These are phyloP conservation scores for Sherardia arvensis DNA, from an alignment of 257 asterid species.

Conservation along the genomic window DNA sequence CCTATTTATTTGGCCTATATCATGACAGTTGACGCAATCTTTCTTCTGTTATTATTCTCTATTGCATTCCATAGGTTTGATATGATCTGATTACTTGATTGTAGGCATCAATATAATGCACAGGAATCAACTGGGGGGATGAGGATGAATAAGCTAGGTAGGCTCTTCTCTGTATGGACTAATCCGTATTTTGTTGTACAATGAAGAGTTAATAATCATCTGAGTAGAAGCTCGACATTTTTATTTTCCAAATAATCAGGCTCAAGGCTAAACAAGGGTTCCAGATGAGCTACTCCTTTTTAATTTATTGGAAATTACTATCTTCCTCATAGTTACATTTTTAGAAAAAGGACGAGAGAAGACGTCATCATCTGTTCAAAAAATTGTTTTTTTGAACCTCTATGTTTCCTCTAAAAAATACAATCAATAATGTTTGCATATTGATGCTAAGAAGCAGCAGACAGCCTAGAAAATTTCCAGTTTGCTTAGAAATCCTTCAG, in stretches of 20 bases:
- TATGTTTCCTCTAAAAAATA: background rate
- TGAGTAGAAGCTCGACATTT: conserved; percentile 11
- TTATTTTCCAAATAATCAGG: conserved; percentile 9
- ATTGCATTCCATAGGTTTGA: too few species aligned
- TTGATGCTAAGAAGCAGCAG: conserved; percentile 34
- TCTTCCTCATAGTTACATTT: conserved; percentile 8
- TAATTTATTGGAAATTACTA: background rate
- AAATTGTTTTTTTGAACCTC: conserved; percentile 13
- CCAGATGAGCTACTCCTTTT: conserved; percentile 1
- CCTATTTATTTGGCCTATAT: too few species aligned
- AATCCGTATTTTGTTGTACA: background rate
- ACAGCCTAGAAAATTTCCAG: conserved; percentile 67
- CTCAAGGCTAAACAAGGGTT: conserved; percentile 17
- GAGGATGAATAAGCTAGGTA: conserved; percentile 15
- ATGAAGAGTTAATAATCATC: conserved; percentile 12
- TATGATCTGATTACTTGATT: background rate
- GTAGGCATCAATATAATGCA: conserved; percentile 28
- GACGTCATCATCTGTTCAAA: conserved; percentile 3
- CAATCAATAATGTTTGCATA: too few species aligned
- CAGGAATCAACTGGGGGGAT: conserved; percentile 24
- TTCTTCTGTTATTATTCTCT: too few species aligned
- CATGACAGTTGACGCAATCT: too few species aligned
- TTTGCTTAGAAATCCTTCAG: conserved; percentile 54
- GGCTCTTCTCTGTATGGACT: conserved; percentile 22
- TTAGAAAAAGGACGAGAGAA: conserved; percentile 16